A percentile compares a stretch with the other conserved stretches of the same genome.
phyloP scores from a whole-genome alignment of 2,329 filamentous ascomycete species.

The Monilinia aucupariae region DNA sequence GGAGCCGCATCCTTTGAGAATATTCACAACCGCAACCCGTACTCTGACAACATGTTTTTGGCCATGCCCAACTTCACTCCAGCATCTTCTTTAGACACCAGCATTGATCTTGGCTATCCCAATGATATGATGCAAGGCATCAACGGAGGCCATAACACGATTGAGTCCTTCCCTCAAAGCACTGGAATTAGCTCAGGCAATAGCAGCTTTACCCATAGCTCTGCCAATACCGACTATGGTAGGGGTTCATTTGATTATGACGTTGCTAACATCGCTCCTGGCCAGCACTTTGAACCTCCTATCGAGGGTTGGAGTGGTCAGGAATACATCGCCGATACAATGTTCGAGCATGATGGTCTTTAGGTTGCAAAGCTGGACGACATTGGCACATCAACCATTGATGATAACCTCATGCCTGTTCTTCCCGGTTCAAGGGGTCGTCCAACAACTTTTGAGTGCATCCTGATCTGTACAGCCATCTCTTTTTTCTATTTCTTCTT shows the following conservation, averaged over 20 bases:
- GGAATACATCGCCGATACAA: not conserved
- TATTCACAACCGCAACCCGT: not conserved
- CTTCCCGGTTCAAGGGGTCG: not conserved
- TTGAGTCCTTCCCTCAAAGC: not conserved
- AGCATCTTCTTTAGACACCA: not conserved
- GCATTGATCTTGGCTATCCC: not conserved
- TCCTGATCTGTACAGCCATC: constrained; percentile 3
- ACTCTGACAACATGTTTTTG: not conserved
- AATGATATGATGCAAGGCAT: not conserved
- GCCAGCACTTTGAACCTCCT: not conserved
- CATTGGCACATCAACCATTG: not conserved
- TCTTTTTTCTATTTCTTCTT: constrained; percentile 20
- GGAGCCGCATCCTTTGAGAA: not conserved
- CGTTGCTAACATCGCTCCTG: not conserved
- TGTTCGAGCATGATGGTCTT: not conserved
- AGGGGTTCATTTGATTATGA: not conserved
- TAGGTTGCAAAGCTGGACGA: not conserved
- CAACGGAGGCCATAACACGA: not conserved
- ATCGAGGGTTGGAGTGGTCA: not conserved
- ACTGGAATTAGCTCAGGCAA: not conserved
- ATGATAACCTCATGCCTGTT: not conserved
- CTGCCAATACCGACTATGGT: not conserved
- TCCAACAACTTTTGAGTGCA: not conserved
- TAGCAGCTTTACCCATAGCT: not conserved
- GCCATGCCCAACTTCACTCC: not conserved